Evolutionary conservation across 2,329 filamentous ascomycete species (phyloP), one percentile per base, ranked within the genome.

Genomic region (Colletotrichum theobromicola): DNA sequence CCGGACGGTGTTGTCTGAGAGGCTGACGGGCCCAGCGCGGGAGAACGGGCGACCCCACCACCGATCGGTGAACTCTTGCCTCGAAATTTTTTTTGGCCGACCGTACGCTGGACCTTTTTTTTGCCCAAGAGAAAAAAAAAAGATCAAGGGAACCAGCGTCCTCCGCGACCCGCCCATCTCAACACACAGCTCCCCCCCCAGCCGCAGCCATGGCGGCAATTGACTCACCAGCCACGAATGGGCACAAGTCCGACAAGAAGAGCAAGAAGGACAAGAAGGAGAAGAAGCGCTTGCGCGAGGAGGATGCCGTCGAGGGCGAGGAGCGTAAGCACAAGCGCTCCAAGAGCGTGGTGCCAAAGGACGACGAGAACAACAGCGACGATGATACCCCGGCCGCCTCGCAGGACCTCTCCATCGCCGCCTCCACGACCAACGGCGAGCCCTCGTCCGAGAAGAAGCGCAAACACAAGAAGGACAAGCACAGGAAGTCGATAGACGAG

Each of bases 291-390:
- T 79, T 82, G 8, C 81, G 86, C 57, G 86, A 88, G 63, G 86
- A 88, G 30, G 86, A 88, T 50, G 78, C 77, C 24, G 72, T 77
- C 9, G 82, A 81, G 53, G 82, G 84, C 61, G 79, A 81, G 42
- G 86, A 88, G 74, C 85, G 85, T 78, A 88, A 87, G 80, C 83
- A 87, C 78, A 89, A 90, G 77, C 88, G 87, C 74, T 87, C 87
- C 7, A 89, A 88, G 80, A 87, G 83, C 84, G 85, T 85, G 24
- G 62, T 58, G 26, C 32, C 42, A 16, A 61, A 46, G 8, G 35
- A 46, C 80, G 85, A 79, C 63, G 80, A 75, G 60, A 80, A 81
- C 42, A 80, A 77, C 35, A 67, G 77, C 32, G 64, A 46, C 24
- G 34, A 35, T 30, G 37, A 74, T 18, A 30, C 65, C 26, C 57